Base-by-base conservation (phyloP, 2,329 filamentous ascomycete species). In the Cytospora piceicola region DNA sequence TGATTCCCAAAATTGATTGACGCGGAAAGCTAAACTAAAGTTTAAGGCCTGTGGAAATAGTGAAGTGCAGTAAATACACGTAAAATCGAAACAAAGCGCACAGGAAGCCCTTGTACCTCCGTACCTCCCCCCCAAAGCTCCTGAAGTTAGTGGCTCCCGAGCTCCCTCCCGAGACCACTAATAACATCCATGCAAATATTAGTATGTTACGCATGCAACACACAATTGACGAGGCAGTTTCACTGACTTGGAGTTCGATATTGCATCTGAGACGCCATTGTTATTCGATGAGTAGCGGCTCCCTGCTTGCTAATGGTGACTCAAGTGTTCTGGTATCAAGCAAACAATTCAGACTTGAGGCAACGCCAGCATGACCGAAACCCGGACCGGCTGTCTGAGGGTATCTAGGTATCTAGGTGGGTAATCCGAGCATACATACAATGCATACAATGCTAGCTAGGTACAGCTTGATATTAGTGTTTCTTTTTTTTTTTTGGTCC, bases 1-100 rank as follows among this genome's bases (percentile, higher is more conserved):
- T n/a, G n/a, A n/a, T 49, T 49, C 46, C 46, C 14, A 24, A 49
- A 49, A 49, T 49, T 49, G 46, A 49, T 24, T 49, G n/a, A 46
- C 42, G 42, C 42, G 42, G 42, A 46, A 46, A 46, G 42, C 42
- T 46, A 46, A 46, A 42, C 39, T 20, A 4, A 42, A 24, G 46
- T 11, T 49, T 24, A 20, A 8, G 46, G 9, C 46, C n/a, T 24
- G 46, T 49, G 46, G 6, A 49, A 22, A 49, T 49, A 49, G 4
- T 4, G 4, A 2, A 20, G 11, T 2, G 4, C n/a, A 24, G 46
- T 24, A 49, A 49, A 49, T 49, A 5, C 1, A 49, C 46, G 14
- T 11, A 1, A 22, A 12, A 14, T 12, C 39, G 20, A 12, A 7
- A 20, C 4, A n/a, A 22, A 24, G n/a, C 5, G 46, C 46, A 49